phyloP scores from a whole-genome alignment of 805 yeast genomes.

The Zygosaccharomyces rouxii region DNA sequence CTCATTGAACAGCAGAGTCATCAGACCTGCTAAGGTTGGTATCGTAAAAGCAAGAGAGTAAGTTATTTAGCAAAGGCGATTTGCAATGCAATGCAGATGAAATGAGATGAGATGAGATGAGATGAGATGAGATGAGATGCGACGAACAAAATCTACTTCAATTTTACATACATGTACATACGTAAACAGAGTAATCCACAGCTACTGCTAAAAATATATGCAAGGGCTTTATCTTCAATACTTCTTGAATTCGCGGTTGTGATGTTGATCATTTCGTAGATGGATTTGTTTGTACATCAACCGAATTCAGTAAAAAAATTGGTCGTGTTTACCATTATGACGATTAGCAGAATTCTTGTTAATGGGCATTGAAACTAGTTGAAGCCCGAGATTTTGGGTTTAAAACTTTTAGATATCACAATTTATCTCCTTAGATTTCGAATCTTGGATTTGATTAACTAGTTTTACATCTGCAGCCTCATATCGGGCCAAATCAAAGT shows the following conservation, averaged over 20 bases:
- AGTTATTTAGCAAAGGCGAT: not conserved
- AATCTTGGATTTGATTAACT: not conserved
- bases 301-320: not conserved
- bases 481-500: not conserved
- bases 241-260: not conserved
- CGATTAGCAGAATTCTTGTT: not conserved
- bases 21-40: slow-evolving; percentile 95
- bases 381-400: not conserved
- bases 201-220: not conserved
- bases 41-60: slow-evolving; percentile 56
- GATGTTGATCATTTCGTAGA: not conserved
- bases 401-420: not conserved
- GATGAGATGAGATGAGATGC: slow-evolving; percentile 3
- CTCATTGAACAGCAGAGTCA: slow-evolving; percentile 77
- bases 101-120: not conserved
- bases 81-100: not conserved
- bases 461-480: not conserved
- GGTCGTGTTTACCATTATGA: not conserved
- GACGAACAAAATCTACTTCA: not conserved
- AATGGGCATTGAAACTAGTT: not conserved
- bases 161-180: not conserved
- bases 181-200: not conserved
- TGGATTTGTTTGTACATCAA: not conserved
- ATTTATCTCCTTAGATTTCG: not conserved
- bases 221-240: not conserved